A percentile compares a stretch with the other conserved stretches of the same genome.
Conservation (phyloP, 768 basidiomycete genomes). For the Coprinopsis marcescibilis region DNA sequence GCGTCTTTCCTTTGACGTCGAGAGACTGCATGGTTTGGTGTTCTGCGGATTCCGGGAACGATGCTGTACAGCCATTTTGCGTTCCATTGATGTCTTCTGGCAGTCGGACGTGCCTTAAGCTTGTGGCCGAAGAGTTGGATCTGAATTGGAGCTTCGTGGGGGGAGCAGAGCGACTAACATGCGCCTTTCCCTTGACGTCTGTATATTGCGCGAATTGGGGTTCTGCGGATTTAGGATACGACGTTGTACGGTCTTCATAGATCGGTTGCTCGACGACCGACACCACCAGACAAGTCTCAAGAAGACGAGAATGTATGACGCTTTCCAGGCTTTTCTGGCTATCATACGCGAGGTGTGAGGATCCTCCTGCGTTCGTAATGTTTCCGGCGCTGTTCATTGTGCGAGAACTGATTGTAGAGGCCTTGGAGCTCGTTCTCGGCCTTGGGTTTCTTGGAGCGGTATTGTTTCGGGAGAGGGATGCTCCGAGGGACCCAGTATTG, state of each 20-base stretch:
- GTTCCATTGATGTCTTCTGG: no score
- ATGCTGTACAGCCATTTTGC: no score
- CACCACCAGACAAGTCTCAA: conserved; percentile 72
- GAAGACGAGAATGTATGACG: conserved; percentile 63
- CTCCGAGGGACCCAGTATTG: conserved; percentile 8
- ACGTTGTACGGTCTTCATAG: conserved; percentile 5
- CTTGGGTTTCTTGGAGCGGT: conserved; percentile 33
- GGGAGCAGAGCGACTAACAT: background rate
- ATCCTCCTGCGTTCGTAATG: conserved; percentile 9
- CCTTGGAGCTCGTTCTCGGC: conserved; percentile 46
- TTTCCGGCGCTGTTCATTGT: conserved; percentile 12
- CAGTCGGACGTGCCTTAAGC: background rate
- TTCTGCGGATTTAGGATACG: conserved; percentile 7
- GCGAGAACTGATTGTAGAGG: conserved; percentile 38
- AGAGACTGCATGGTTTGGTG: no score
- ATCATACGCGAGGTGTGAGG: conserved; percentile 43
- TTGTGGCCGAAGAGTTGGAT: background rate
- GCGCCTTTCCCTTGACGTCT: background rate
- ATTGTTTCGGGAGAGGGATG: conserved; percentile 19
- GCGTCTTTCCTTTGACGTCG: no score
- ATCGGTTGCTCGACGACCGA: conserved; percentile 27
- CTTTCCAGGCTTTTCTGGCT: conserved; percentile 68
- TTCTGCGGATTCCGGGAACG: no score
- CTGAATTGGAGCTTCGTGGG: conserved; percentile 1
- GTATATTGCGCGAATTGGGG: conserved; percentile 7